Evolutionary conservation across 2,329 filamentous ascomycete genomes (phyloP).

Genomic region (Zymoseptoria tritici): DNA sequence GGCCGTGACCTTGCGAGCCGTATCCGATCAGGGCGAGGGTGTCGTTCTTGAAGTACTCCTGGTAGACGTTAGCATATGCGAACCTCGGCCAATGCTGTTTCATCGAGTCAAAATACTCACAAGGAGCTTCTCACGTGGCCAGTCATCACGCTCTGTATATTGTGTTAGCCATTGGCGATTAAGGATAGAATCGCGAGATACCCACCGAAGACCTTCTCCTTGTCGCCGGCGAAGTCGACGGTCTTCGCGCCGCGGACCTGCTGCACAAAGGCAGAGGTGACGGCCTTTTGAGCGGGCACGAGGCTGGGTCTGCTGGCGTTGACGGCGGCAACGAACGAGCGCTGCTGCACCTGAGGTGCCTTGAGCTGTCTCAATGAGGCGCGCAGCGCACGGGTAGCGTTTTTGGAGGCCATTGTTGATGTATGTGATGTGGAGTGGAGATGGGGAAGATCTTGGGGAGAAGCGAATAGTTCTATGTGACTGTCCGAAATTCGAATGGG

Average conservation of each 20-base stretch:
- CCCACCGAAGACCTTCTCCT: constrained; percentile 90
- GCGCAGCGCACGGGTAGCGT: constrained; percentile 57
- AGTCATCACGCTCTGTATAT: constrained; percentile 81
- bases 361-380: constrained; percentile 49
- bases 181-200: background rate
- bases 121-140: constrained; percentile 96
- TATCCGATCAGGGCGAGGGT: constrained; percentile 98
- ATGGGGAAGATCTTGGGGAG: background rate
- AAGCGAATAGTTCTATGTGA: background rate
- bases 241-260: constrained; percentile 88
- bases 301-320: constrained; percentile 41
- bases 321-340: constrained; percentile 53
- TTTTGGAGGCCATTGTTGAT: constrained; percentile 63
- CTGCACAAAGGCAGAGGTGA: constrained; percentile 40
- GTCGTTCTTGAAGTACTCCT: constrained; percentile 99
- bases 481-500: constrained; percentile 1
- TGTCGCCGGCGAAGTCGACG: constrained; percentile 93
- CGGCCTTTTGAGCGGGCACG: constrained; percentile 40
- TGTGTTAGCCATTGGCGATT: constrained; percentile 24
- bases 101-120: constrained; percentile 45
- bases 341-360: constrained; percentile 44
- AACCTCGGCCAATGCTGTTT: background rate
- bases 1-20: constrained; percentile 94
- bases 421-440: constrained; percentile 3
- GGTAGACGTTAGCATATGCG: constrained; percentile 23